Evolutionary conservation across 306 rosid species (phyloP).

Genomic region (Cicer arietinum): DNA sequence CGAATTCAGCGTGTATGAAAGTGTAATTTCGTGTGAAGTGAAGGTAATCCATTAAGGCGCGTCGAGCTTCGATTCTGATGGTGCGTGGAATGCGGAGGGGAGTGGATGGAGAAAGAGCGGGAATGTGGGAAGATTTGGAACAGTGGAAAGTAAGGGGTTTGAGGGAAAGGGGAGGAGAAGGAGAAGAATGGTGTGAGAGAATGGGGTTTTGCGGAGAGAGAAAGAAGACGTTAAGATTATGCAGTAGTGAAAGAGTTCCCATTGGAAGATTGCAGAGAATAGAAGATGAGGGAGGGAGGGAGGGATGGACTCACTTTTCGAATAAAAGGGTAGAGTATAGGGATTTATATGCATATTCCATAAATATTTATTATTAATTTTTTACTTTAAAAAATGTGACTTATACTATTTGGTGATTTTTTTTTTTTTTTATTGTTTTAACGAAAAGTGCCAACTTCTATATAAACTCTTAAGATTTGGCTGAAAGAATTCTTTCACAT

Average conservation of each 20-base stretch:
- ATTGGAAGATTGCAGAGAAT: not conserved
- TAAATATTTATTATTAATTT: too few species aligned
- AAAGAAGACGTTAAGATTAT: slow-evolving; percentile 6
- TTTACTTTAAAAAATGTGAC: too few species aligned
- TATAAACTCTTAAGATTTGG: too few species aligned
- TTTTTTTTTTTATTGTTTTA: too few species aligned
- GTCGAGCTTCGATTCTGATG: slow-evolving; percentile 56
- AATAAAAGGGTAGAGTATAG: too few species aligned
- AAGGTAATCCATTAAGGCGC: slow-evolving; percentile 65
- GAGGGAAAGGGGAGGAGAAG: slow-evolving; percentile 36
- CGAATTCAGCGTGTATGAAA: slow-evolving; percentile 70
- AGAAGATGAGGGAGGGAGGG: not conserved
- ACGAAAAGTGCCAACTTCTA: too few species aligned
- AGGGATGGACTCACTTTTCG: too few species aligned
- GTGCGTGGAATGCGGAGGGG: slow-evolving; percentile 47
- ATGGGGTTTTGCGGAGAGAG: slow-evolving; percentile 39
- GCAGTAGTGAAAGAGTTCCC: slow-evolving; percentile 15
- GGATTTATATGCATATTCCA: too few species aligned
- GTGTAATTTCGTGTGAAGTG: slow-evolving; percentile 63
- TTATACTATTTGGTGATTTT: too few species aligned
- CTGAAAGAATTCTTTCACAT: too few species aligned
- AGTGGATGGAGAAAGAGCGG: slow-evolving; percentile 30
- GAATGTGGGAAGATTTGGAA: slow-evolving; percentile 32
- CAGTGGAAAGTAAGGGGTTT: slow-evolving; percentile 36
- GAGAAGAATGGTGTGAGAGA: slow-evolving; percentile 37